Base-by-base conservation (phyloP, 2,329 filamentous ascomycete genomes). In the Diplodia corticola region DNA sequence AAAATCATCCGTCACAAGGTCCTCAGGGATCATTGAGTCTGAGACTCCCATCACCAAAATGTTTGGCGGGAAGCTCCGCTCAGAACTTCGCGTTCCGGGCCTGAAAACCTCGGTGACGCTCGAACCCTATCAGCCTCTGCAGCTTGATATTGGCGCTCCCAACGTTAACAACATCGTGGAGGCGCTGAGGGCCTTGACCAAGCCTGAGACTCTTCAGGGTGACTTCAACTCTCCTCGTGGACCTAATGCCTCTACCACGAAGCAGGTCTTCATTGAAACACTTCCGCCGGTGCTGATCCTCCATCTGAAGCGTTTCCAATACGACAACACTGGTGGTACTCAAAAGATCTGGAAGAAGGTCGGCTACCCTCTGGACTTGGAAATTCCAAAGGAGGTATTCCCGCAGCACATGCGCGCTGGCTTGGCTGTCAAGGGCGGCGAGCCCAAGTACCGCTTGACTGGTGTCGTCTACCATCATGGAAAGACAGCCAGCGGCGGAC, bases 271-370 rank as follows among this genome's bases (percentile, higher is more conserved):
- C 71, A 96, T 99, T 69, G 94, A 98, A 73, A 91, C 88, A 1
- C 83, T 98, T 17, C 95, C 95, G 0, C 92, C 93, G 0, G 91
- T 98, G 4, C 85, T 99, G 13, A 96, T 98, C 64, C 85, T 99
- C 9, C 95, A 99, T 75, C 84, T 99, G 49, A 99, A 99, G 81
- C 92, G 95, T 51, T 99, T 99, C 83, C 92, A 97, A 73, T 98
- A 97, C 73, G 93, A 98, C 73, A 91, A 89, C 68, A 87, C 89
- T 67, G 91, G 89, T 51, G 93, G 93, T 26, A 96, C 93, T 0
- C 90, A 97, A 73, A 99, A 99, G 83, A 96, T 98, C 69, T 97
- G 94, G 92, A 99, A 98, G 82, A 96, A 94, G 81, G 85, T 99
- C 67, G 94, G 93, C 22, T 99, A 99, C 74, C 95, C 95, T 0